Conservation (phyloP, 129 eudicot genomes). For the Flaveria trinervia region DNA sequence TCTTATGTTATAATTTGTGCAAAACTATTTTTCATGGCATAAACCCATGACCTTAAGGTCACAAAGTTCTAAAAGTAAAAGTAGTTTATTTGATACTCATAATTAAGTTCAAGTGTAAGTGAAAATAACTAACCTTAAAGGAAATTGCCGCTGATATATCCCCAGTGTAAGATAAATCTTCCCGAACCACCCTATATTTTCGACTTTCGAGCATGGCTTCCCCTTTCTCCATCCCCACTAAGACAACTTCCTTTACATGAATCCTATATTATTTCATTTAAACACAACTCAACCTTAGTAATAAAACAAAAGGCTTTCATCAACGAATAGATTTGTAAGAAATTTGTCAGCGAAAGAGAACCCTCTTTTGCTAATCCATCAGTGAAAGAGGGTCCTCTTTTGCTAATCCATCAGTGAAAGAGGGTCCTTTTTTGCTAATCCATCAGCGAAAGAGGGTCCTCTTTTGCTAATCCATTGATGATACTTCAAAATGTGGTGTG, state of each 20-base stretch:
- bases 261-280: conserved; percentile 15
- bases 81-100: neutral
- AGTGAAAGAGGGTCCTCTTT: too few relatives aligned
- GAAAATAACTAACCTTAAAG: conserved; percentile 21
- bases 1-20: too few relatives aligned
- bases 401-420: too few relatives aligned
- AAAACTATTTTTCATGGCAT: too few relatives aligned
- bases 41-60: too few relatives aligned
- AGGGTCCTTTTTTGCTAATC: too few relatives aligned
- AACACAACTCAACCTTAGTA: neutral
- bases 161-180: conserved; percentile 43
- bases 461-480: too few relatives aligned
- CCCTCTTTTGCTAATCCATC: too few relatives aligned
- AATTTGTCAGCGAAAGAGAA: too few relatives aligned
- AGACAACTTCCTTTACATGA: conserved; percentile 41
- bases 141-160: conserved; percentile 33
- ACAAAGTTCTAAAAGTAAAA: neutral
- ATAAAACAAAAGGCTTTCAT: neutral
- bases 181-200: conserved; percentile 41
- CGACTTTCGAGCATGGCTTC: conserved; percentile 31
- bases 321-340: too few relatives aligned
- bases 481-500: too few relatives aligned
- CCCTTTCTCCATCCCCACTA: conserved; percentile 39
- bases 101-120: neutral
- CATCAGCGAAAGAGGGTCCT: too few relatives aligned